Conservation (phyloP, 2,329 filamentous ascomycete genomes). For the Alternaria arbusti region DNA sequence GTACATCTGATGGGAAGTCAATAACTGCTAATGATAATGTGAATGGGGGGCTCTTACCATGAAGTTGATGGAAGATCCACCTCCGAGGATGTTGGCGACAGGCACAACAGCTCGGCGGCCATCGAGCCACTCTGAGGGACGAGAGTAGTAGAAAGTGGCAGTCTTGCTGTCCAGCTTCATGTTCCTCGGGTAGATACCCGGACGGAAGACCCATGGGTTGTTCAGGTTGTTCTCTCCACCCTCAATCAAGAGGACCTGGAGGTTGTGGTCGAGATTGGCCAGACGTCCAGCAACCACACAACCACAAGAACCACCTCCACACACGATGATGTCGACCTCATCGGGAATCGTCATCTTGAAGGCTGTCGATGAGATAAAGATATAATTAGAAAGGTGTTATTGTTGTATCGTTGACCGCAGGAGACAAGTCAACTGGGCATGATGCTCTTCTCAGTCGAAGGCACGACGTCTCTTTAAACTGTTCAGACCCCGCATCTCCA, state of each 20-base stretch:
- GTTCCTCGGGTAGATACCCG: conserved; percentile 78
- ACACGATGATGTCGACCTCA: conserved; percentile 82
- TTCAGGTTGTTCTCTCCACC: conserved; percentile 76
- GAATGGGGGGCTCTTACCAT: conserved; percentile 58
- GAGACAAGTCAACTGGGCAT: conserved; percentile 40
- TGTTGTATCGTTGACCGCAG: conserved; percentile 28
- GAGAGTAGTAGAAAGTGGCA: conserved; percentile 80
- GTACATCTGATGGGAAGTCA: conserved; percentile 65
- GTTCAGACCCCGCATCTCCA: conserved; percentile 39
- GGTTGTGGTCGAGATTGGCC: conserved; percentile 77
- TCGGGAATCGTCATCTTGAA: conserved; percentile 69
- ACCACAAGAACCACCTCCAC: conserved; percentile 73
- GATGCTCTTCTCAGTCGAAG: conserved; percentile 15
- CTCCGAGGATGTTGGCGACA: conserved; percentile 73
- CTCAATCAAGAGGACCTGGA: conserved; percentile 73
- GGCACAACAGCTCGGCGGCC: conserved; percentile 77
- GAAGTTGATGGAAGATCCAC: conserved; percentile 78
- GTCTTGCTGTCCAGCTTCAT: conserved; percentile 84
- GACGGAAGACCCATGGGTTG: conserved; percentile 78
- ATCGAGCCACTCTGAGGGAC: conserved; percentile 73
- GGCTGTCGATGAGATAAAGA: not conserved
- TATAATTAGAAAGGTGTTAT: not conserved
- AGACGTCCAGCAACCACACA: conserved; percentile 62
- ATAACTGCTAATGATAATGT: no score
- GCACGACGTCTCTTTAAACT: conserved; percentile 34